phyloP scores from a whole-genome alignment of 1,284 basidiomycete genomes.

The Melanopsichium pennsylvanicum region DNA sequence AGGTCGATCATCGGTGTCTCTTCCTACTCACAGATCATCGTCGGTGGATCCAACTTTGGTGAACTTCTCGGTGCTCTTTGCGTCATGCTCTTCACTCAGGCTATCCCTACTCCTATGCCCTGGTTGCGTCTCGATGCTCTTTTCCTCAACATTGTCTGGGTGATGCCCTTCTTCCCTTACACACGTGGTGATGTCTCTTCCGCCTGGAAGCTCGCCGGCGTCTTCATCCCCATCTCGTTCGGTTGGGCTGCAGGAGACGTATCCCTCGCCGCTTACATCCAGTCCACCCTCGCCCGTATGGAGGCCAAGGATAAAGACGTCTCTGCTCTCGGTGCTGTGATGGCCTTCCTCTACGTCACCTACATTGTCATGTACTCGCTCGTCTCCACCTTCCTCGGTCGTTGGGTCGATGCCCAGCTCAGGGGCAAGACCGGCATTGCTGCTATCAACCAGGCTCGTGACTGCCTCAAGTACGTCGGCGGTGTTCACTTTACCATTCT shows the following conservation, averaged over 20 bases:
- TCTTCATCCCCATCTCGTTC: conserved; percentile 64
- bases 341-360: conserved; percentile 63
- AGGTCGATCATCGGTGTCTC: conserved; percentile 62
- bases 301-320: conserved; percentile 63
- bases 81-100: conserved; percentile 62
- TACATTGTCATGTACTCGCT: conserved; percentile 64
- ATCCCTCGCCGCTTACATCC: conserved; percentile 67
- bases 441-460: conserved; percentile 45
- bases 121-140: conserved; percentile 65
- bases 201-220: conserved; percentile 61
- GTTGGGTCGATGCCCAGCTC: conserved; percentile 63
- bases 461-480: conserved; percentile 58
- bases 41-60: conserved; percentile 57
- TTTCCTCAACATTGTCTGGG: conserved; percentile 66
- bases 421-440: conserved; percentile 25
- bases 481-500: conserved; percentile 66
- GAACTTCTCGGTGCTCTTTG: conserved; percentile 65
- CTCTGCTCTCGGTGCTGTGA: conserved; percentile 66
- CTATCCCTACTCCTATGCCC: conserved; percentile 64
- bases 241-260: conserved; percentile 67
- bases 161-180: conserved; percentile 62
- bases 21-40: conserved; percentile 64
- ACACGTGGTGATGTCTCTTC: conserved; percentile 27
- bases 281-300: conserved; percentile 63
- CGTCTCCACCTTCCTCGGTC: conserved; percentile 65